A percentile compares a stretch with the other conserved stretches of the same genome.
Conservation (phyloP, 2,329 filamentous ascomycete species). For the Talaromyces sp. region DNA sequence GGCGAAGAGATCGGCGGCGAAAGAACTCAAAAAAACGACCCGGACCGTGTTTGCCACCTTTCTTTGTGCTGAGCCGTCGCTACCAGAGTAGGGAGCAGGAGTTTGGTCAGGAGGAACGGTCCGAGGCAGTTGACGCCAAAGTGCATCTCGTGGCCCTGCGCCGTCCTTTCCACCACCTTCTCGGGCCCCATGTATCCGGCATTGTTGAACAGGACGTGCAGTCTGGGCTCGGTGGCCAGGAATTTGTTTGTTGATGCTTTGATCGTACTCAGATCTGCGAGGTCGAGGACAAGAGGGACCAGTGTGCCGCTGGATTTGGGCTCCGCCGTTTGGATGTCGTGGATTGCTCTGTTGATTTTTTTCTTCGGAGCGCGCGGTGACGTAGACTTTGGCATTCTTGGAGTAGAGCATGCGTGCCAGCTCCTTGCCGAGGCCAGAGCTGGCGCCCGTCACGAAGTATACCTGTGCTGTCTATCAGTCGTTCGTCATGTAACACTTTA, state of each 20-base stretch:
- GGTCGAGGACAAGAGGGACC: neutral
- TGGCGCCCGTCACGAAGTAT: constrained; percentile 35
- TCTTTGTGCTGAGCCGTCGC: constrained; percentile 21
- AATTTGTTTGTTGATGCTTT: constrained; percentile 29
- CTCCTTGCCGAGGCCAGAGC: constrained; percentile 37
- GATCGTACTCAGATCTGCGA: constrained; percentile 4
- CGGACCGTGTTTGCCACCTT: constrained; percentile 22
- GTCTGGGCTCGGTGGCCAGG: constrained; percentile 25
- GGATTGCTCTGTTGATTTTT: constrained; percentile 36
- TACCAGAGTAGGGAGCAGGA: constrained; percentile 29
- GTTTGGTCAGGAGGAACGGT: constrained; percentile 34
- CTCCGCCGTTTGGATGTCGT: constrained; percentile 27
- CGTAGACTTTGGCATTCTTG: constrained; percentile 41
- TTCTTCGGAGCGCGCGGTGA: constrained; percentile 38
- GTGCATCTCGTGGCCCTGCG: constrained; percentile 32
- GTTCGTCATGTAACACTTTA: neutral
- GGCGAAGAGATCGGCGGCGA: neutral
- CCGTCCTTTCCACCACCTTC: constrained; percentile 12
- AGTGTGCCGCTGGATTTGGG: neutral
- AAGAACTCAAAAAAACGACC: constrained; percentile 24
- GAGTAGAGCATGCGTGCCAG: constrained; percentile 36
- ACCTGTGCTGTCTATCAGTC: constrained; percentile 18
- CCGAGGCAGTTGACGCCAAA: constrained; percentile 34
- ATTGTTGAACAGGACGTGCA: constrained; percentile 39
- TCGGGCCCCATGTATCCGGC: constrained; percentile 32